These are phyloP conservation scores for Paraglomus brasilianum DNA, from an alignment of 192 early-diverging fungal genomes.

Conservation along the genomic window DNA sequence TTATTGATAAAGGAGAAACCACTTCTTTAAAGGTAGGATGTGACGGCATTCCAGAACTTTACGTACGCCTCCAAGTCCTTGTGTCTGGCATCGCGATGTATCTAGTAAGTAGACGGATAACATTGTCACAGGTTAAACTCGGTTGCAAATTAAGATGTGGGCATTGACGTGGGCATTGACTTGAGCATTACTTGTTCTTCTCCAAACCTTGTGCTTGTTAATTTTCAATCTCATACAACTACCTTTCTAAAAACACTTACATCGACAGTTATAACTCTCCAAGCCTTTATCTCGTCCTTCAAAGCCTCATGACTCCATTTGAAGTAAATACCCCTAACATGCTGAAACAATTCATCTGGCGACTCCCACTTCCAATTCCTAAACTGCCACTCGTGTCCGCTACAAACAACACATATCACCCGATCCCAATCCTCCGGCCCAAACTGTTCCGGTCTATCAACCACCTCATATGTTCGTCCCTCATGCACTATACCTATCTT, in stretches of 20 bases:
- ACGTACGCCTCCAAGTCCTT: constrained; percentile 6
- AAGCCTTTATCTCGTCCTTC: constrained; percentile 39
- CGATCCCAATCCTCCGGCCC: constrained; percentile 80
- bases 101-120: background rate
- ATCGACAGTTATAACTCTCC: constrained; percentile 53
- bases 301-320: constrained; percentile 55
- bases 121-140: too few species aligned
- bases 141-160: too few species aligned
- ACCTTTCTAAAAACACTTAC: constrained; percentile 36
- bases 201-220: too few species aligned
- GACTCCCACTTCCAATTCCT: constrained; percentile 86
- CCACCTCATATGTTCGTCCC: constrained; percentile 67
- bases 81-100: constrained; percentile 8
- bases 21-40: background rate
- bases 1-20: too few species aligned
- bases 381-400: constrained; percentile 93
- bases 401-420: constrained; percentile 88
- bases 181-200: too few species aligned
- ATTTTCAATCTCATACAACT: too few species aligned
- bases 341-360: constrained; percentile 80
- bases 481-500: constrained; percentile 62
- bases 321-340: constrained; percentile 65
- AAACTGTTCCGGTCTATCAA: constrained; percentile 75
- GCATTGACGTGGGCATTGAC: too few species aligned
- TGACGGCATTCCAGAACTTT: constrained; percentile 5